phyloP scores from a whole-genome alignment of 2,329 filamentous ascomycete species.

The Xylaria hypoxylon region DNA sequence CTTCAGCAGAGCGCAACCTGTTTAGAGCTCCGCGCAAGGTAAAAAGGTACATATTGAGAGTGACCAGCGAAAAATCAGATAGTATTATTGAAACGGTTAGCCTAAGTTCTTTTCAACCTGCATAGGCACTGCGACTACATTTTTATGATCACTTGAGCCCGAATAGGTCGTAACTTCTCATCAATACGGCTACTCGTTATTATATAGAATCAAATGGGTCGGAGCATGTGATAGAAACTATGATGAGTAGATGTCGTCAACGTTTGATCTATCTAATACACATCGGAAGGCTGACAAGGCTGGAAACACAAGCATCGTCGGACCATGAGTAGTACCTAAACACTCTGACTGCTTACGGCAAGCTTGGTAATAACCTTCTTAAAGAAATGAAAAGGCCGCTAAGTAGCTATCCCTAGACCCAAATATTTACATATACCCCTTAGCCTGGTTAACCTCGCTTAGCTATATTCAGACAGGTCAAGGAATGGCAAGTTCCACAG shows the following conservation, averaged over 20 bases:
- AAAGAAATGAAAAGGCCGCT: background rate
- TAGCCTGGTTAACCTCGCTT: background rate
- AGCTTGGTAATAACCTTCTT: background rate
- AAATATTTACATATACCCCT: background rate
- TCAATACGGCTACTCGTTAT: background rate
- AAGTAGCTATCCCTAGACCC: background rate
- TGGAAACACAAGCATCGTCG: background rate
- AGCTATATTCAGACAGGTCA: background rate
- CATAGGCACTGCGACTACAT: background rate
- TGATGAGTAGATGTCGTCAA: background rate
- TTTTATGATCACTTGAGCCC: constrained; percentile 7
- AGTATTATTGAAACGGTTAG: background rate
- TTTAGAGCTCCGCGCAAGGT: background rate
- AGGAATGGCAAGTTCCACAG: background rate
- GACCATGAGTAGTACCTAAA: background rate
- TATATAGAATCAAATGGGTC: background rate
- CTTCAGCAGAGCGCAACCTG: background rate
- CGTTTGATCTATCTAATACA: background rate
- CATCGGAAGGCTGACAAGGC: constrained; percentile 30
- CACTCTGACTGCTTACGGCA: background rate
- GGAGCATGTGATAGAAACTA: background rate
- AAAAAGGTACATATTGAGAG: constrained; percentile 4
- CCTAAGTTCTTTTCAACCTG: background rate
- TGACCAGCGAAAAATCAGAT: constrained; percentile 6
- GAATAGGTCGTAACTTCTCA: background rate